Percentiles rank a stretch among this genome's conserved stretches.
Evolutionary conservation across 495 filamentous ascomycete genomes (phyloP).

Genomic region (Hypoxylon subgilvum): DNA sequence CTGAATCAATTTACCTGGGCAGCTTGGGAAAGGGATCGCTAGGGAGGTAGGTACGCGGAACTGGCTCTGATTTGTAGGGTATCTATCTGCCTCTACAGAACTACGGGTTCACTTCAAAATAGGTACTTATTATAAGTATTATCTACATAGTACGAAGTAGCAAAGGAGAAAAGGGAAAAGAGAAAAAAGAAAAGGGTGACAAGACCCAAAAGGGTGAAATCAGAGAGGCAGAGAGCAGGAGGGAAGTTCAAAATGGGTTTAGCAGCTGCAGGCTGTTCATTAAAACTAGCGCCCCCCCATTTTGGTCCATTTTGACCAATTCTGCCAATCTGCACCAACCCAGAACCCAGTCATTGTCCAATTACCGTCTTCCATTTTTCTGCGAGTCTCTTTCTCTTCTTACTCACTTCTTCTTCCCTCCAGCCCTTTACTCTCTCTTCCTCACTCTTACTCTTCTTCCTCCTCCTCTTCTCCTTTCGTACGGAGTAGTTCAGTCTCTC

Average conservation of each 20-base stretch:
- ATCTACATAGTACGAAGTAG: neutral
- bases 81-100: too few relatives aligned
- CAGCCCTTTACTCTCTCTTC: constrained; percentile 35
- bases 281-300: constrained; percentile 41
- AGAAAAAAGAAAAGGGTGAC: constrained; percentile 3
- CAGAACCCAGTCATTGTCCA: constrained; percentile 39
- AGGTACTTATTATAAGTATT: too few relatives aligned
- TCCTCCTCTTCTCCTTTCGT: constrained; percentile 28
- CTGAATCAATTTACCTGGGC: too few relatives aligned
- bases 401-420: constrained; percentile 33
- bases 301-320: too few relatives aligned
- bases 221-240: neutral
- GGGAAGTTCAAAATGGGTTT: constrained; percentile 33
- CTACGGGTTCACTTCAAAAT: too few relatives aligned
- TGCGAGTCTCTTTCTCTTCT: constrained; percentile 43
- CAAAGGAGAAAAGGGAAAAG: neutral
- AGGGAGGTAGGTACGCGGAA: constrained; percentile 4
- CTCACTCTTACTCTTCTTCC: constrained; percentile 21
- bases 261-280: constrained; percentile 35
- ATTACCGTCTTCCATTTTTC: constrained; percentile 40
- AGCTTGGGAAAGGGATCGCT: neutral
- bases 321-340: constrained; percentile 43
- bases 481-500: constrained; percentile 38
- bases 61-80: neutral
- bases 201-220: neutral